Evolutionary conservation across 768 basidiomycete genomes (phyloP), one percentile per base, ranked within the genome.

Genomic region (Leccinum arenicola): DNA sequence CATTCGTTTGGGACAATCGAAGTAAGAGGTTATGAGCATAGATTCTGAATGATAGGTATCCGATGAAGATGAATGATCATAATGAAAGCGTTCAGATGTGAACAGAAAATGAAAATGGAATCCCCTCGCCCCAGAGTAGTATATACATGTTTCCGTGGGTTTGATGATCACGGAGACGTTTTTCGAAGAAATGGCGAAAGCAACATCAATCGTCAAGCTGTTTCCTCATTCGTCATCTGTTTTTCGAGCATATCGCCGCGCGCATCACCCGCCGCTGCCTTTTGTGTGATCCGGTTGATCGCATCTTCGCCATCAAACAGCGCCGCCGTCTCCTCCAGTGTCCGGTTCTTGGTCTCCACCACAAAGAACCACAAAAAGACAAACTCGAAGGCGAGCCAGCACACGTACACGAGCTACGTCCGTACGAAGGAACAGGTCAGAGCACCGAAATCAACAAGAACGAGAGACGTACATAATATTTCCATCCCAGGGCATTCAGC

Each of bases 291-390:
- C 23, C 60, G 66, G 12, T 60, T 31, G 36, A 68, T 29, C 19
- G 64, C 66, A 33, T 66, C 66, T n/a, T 84, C 81, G 15, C 88
- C 85, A 58, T 90, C 89, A 55, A 90, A 91, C 9, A 90, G 72
- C 6, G 81, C 82, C 0, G 88, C 83, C 0, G 88, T 90, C 69
- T 91, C 89, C 70, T 91, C 89, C 33, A 89, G 76, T 3, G 88
- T 89, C 43, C 82, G 57, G 50, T 69, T 15, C 62, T 63, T 69
- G 6, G 67, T 66, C 54, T 68, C 67, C 51, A 64, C 54, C n/a
- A 69, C 19, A 21, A 52, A 59, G 23, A 58, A 55, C 66, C 54
- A 61, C 38, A 60, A 47, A 31, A 52, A 61, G 47, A 59, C 55
- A 27, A 67, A 53, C 29, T 63, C 59, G 29, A 7, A 60, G 10